Base-by-base conservation (phyloP, 306 rosid genomes). In the Rubus idaeus region DNA sequence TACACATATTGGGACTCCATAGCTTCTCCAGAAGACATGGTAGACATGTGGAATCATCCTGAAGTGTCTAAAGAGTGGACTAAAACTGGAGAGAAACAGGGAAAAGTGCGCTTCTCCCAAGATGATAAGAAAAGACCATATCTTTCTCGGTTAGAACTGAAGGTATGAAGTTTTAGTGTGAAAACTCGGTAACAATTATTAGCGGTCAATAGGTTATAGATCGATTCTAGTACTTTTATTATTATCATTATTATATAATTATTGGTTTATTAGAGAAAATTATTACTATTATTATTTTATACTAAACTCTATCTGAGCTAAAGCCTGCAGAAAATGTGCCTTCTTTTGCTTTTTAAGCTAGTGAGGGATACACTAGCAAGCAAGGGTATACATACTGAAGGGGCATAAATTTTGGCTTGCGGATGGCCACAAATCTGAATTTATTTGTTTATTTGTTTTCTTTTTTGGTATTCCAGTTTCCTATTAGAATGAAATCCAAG, bases 11-110 rank as follows among this genome's bases (percentile, higher is more conserved):
- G 97, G 97, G 96, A 94, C 73, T 76, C 85, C 20, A 83, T 83
- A 81, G 87, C 82, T 75, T 86, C 90, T 82, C 86, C 83, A 2
- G 97, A 91, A 77, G 94, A 91, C 79, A 90, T 94, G 97, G 88
- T 68, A 79, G 93, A 89, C 50, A 85, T 94, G 94, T 94, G 98
- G 98, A 89, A 81, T 77, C 86, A 91, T 85, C 88, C 85, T 10
- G 91, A 82, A 56, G 90, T 94, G 58, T 81, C 64, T 30, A 84
- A 83, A 83, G 91, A 78, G 80, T 94, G 98, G 98, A 77, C 10
- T 60, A 87, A 79, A 84, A 78, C 91, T 12, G 88, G 86, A 73
- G 88, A 94, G 88, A 88, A 8, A 80, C 78, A 21, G 8, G 95
- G 97, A 35, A 81, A 74, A 63, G 97, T 91, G 47, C 88, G 82